Base-by-base conservation (phyloP, 2,329 filamentous ascomycete species). In the Dothideomycetidae sp. region DNA sequence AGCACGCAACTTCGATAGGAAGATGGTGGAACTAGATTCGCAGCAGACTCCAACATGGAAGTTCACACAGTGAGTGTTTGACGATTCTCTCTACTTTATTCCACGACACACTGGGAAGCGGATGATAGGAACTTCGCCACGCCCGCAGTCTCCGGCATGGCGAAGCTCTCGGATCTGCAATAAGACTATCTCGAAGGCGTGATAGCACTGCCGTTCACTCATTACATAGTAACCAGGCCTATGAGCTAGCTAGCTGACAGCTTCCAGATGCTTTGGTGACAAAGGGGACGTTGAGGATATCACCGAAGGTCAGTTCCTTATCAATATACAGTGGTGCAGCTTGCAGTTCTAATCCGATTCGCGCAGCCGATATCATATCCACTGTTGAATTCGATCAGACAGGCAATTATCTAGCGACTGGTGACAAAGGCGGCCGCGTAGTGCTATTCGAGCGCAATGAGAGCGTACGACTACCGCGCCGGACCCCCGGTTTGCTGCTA, bases 261-360 rank as follows among this genome's bases (percentile, higher is more conserved):
- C n/a, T n/a, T n/a, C n/a, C 54, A 96, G 88, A 69, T 96, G 90
- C 70, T 98, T 98, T 66, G 90, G 90, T 63, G 90, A 98, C 68
- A 98, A 98, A 67, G 90, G 90, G 52, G 90, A 98, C 67, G 88
- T 98, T 49, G 90, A 96, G 63, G 86, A 94, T 61, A 94, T 94
- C 60, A 94, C 86, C 63, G 86, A 94, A 78, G 82, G 83, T 86
- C 68, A 43, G 56, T 48, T 36, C 41, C 39, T 2, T n/a, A 18
- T 18, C 10, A 14, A 17, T 29, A 32, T 11, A 17, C 16, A 5
- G 16, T 29, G 26, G 10, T 3, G n/a, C 26, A 16, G 16, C 29
- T 12, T 14, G 18, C 28, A 31, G 16, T 29, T 13, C 11, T 18
- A 5, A n/a, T n/a, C n/a, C n/a, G n/a, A n/a, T n/a, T n/a, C n/a